Evolutionary conservation across 2,329 filamentous ascomycete species (phyloP), one percentile per base, ranked within the genome.

Genomic region (Pezicula carpinea): DNA sequence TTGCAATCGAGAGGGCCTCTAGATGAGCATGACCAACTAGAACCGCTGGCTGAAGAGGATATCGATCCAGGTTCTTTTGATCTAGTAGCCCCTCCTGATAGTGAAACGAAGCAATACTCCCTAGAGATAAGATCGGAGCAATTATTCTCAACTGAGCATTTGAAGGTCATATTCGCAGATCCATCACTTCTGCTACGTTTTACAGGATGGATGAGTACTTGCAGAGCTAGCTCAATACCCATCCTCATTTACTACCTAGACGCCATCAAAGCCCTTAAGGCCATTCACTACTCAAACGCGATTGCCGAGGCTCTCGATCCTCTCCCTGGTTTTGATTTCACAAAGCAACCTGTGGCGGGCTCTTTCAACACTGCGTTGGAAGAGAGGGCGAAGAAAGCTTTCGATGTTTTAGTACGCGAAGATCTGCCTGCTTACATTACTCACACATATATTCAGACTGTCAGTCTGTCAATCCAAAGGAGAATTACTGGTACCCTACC

Each of bases 351-450:
- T 2, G 70, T 78, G 1, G 69, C 70, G 11, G 65, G 70, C 2
- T 85, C 82, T 0, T 62, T 71, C 6, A 88, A 87, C 55, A 64
- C 67, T 2, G 69, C 75, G 0, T 66, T 90, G 15, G 73, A 84
- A 56, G 75, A 78, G 45, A 84, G 83, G 57, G 80, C 83, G 0
- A 68, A 75, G n/a, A 69, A 77, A 49, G 82, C 84, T 1, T 85
- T 90, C 47, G 74, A 82, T 29, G 68, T 75, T 0, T 66, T 90
- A 11, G 80, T 82, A 1, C 70, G 74, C 26, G 81, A 89, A 35
- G 85, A 89, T 48, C 65, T 90, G 2, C 84, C 86, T 1, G 84
- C 84, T 0, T 90, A 83, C 59, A 77, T 90, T 49, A 82, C 85
- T 0, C 77, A 86, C 51, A 74, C 76, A 0, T 89, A 83, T 65